Base-by-base conservation (phyloP, 2,329 filamentous ascomycete species). In the Microcera coccophila region DNA sequence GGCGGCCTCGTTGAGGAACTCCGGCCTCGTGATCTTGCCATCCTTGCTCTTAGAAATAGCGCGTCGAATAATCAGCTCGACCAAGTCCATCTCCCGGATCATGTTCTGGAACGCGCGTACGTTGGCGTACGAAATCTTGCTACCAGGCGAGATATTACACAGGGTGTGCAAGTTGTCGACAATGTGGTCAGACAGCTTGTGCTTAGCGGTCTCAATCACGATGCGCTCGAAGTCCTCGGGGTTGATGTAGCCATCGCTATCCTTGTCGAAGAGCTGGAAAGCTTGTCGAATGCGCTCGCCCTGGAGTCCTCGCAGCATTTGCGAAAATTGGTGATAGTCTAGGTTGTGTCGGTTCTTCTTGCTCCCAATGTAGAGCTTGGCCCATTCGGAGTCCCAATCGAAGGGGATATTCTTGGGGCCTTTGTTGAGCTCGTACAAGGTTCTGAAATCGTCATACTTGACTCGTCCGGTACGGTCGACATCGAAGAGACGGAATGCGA, bases 51-150 rank as follows among this genome's bases (percentile, higher is more conserved):
- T 90, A 57, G 75, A 72, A 51, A 89, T 87, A 28, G 93, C 93
- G 61, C 89, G 89, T 54, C 89, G 83, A 52, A 98, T 80, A 62
- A 98, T 90, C 54, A 95, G 74, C 72, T 98, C 93, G 38, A 97
- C 88, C 59, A 97, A 78, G 61, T 98, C 93, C 88, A 98, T 96
- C 70, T 97, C 90, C 60, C 87, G 84, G 58, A 98, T 91, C 68
- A 98, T 84, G 65, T 98, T 98, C 73, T 95, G 90, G 73, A 98
- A 98, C 28, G 93, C 93, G 54, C 93, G 83, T 22, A 98, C 93
- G 63, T 95, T 96, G 64, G 93, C 90, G 63, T 98, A 98, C 5
- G 90, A 96, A 57, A 98, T 93, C 71, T 94, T 95, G 73, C 82
- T 93, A 49, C 89, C 84, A 24, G 84, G 76, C 7, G 88, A 89